Conservation (phyloP, 2,329 filamentous ascomycete genomes). For the Penicillium sp. region DNA sequence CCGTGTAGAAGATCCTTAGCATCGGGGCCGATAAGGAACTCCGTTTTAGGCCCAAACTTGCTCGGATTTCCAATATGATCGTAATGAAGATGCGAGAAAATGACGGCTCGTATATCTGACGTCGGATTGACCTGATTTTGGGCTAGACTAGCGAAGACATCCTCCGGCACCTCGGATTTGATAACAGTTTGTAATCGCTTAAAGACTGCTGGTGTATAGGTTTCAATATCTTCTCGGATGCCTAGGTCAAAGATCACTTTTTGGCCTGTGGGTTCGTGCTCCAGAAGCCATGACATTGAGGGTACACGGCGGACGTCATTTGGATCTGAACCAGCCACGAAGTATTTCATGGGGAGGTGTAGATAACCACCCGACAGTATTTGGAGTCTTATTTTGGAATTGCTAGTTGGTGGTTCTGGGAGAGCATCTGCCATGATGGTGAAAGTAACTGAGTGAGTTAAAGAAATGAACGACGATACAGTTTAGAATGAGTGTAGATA, state of each 20-base stretch:
- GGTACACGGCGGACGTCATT: background rate
- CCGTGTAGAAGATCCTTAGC: background rate
- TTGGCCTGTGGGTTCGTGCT: background rate
- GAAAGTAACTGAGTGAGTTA: background rate
- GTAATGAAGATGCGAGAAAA: slow-evolving; percentile 2
- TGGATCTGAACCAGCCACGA: background rate
- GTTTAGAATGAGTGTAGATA: no score
- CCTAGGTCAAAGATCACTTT: background rate
- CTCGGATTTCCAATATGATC: background rate
- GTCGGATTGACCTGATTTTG: background rate
- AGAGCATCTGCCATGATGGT: background rate
- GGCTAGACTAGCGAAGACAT: background rate
- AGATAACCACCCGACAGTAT: background rate
- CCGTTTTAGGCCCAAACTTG: background rate
- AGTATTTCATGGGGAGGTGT: background rate
- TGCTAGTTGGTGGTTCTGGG: background rate
- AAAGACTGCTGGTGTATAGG: background rate
- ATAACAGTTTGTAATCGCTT: background rate
- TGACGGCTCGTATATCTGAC: background rate
- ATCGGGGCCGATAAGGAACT: background rate
- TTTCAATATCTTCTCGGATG: background rate
- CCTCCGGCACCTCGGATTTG: background rate
- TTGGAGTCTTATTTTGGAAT: background rate
- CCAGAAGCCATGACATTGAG: background rate
- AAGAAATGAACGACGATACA: no score